Conservation (phyloP, 352 stramenopile genomes). For the Phytophthora nicotianae region DNA sequence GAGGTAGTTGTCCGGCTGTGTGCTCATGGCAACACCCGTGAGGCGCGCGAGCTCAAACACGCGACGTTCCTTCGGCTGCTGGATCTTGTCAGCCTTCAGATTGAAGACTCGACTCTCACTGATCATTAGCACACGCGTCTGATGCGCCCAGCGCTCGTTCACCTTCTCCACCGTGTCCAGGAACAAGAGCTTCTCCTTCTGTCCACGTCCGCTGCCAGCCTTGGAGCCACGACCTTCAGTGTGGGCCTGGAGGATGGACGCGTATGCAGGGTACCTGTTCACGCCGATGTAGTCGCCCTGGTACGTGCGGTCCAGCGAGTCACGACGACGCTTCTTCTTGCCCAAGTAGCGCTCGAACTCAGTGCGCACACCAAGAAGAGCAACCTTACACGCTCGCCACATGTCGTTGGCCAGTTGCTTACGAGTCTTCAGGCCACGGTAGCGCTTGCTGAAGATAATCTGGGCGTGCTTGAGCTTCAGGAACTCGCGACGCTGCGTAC, state of each 20-base stretch:
- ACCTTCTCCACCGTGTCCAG: slow-evolving; percentile 75
- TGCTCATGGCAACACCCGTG: slow-evolving; percentile 71
- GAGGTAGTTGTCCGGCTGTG: slow-evolving; percentile 83
- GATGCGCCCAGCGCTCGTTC: slow-evolving; percentile 85
- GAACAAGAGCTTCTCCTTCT: slow-evolving; percentile 73
- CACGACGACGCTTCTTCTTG: slow-evolving; percentile 86
- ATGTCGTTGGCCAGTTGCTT: slow-evolving; percentile 71
- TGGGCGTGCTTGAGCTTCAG: slow-evolving; percentile 63
- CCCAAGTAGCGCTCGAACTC: slow-evolving; percentile 86
- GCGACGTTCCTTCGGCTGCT: slow-evolving; percentile 83
- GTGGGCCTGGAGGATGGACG: slow-evolving; percentile 63
- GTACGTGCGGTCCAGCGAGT: slow-evolving; percentile 79
- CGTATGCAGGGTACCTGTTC: slow-evolving; percentile 71
- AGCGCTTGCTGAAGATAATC: slow-evolving; percentile 80
- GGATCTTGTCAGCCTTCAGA: slow-evolving; percentile 84
- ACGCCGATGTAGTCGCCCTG: slow-evolving; percentile 81
- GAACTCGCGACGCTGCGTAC: slow-evolving; percentile 56
- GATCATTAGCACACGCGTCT: slow-evolving; percentile 78
- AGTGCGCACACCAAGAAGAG: slow-evolving; percentile 75
- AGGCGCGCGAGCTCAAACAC: slow-evolving; percentile 68
- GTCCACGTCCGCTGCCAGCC: slow-evolving; percentile 23
- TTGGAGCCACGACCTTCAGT: slow-evolving; percentile 35
- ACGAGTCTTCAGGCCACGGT: slow-evolving; percentile 74
- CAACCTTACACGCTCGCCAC: slow-evolving; percentile 75
- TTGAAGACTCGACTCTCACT: slow-evolving; percentile 82